Base-by-base conservation (phyloP, 306 rosid species). In the Medicago arabica region DNA sequence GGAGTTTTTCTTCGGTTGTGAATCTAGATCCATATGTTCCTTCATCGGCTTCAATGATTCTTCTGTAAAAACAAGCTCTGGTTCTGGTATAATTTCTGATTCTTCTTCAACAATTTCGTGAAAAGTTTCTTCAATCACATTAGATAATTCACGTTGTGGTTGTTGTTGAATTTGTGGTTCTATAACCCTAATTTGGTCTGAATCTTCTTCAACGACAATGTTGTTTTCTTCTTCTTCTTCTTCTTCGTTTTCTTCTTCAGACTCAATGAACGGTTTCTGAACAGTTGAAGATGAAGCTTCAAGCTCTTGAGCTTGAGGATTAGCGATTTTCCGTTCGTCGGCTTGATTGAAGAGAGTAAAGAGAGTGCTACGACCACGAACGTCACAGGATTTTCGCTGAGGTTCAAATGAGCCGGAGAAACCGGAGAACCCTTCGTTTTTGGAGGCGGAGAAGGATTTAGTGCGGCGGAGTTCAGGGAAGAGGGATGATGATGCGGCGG, bases 381-480 rank as follows among this genome's bases (percentile, higher is more conserved):
- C 97, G 93, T 95, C 99, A 51, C 99, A 95, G 31, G 99, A 95
- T 64, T 79, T 92, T 51, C 99, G 76, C 75, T 95, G 99, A 0
- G 99, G 99, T 84, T 95, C 99, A 17, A 95, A 96, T 0, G 86
- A 88, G 12, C 91, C 93, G 10, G 96, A 89, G 76, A 87, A 90
- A 9, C 91, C 93, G 10, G 96, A 89, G 76, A 87, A 90, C 5
- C 86, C 91, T 78, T 92, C 96, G 89, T 95, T 95, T 44, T 95
- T 95, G 8, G 99, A 90, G 17, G 97, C 97, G 11, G 99, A 95
- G 78, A 95, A 95, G 5, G 99, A 95, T 74, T 95, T 90, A 8
- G 97, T 92, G 43, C 99, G 93, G 41, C 99, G 96, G 69, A 95
- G 97, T 86, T 95, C 99, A 0, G 99, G 93, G 11, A 92, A 72